Conservation (phyloP, 129 eudicot genomes). For the Oenanthe sinensis region DNA sequence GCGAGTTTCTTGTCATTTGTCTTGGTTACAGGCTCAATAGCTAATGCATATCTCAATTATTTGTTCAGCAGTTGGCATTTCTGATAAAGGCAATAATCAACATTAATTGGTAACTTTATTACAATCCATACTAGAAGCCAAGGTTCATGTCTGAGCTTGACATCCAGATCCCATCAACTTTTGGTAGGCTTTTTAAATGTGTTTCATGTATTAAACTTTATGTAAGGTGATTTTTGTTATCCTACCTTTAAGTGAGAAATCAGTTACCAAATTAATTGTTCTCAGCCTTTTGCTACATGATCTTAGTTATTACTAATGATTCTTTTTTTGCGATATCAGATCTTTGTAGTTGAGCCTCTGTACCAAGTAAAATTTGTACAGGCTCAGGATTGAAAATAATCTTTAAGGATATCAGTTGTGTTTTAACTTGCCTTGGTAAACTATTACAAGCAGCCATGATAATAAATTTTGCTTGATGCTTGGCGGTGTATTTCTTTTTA, state of each 20-base stretch:
- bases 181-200: constrained; percentile 17
- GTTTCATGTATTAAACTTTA: not conserved
- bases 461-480: not conserved
- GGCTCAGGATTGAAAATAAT: not conserved
- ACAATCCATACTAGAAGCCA: constrained; percentile 18
- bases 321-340: not conserved
- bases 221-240: not conserved
- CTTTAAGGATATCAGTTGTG: not conserved
- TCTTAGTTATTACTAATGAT: not conserved
- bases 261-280: not conserved
- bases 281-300: not conserved
- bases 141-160: constrained; percentile 54
- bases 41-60: not conserved
- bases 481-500: not conserved
- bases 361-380: not conserved
- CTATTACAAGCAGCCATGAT: not conserved
- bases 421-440: not conserved
- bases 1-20: not conserved
- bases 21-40: constrained; percentile 3
- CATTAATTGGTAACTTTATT: not conserved
- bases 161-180: constrained; percentile 36
- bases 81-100: not conserved
- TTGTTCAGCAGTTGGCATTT: constrained; percentile 7
- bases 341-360: not conserved
- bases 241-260: not conserved